Evolutionary conservation across 345 rosid species (phyloP), one percentile per base, ranked within the genome.

Genomic region (Ceriops tagal): DNA sequence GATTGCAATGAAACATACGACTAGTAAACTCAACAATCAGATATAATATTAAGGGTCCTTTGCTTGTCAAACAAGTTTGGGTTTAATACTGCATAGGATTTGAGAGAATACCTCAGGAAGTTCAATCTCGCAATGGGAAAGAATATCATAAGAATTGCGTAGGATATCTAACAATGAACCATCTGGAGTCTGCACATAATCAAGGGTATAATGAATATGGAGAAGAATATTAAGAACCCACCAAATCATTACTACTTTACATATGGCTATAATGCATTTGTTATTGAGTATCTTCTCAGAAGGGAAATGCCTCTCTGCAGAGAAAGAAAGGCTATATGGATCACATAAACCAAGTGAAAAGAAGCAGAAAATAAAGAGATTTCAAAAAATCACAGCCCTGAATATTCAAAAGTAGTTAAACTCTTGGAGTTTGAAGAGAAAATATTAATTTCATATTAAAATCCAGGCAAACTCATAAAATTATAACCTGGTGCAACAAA

Each of bases 131-230:
- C 97, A 89, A 57, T 73, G 79, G 32, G 86, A 79, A 73, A 93
- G 92, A 83, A 93, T 78, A 78, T 93, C 98, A 61, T 84, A 82
- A 62, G 96, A 90, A 85, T 93, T 93, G 62, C 98, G 81, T 66
- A 88, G 75, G 70, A 87, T 85, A 87, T 93, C 97, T 73, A 93
- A 71, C 73, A 91, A 60, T 63, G 98, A 80, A 77, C 98, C 98
- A 65, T 91, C 98, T 16, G 96, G 96, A 73, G 97, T 93, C 98
- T 93, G 91, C 84, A 81, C 16, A 70, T 51, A 55, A 64, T 72
- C 15, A 39, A 28, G 73, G 61, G 69, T 3, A 16, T 43, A 39
- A 55, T 46, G 49, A 72, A 21, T 69, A 66, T 68, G 63, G 3
- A 8, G 58, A 74, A 59, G 57, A 61, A 70, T 22, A 21, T 55